Conservation (phyloP, 1,139 yeast species). For the Yamadazyma friedrichii region DNA sequence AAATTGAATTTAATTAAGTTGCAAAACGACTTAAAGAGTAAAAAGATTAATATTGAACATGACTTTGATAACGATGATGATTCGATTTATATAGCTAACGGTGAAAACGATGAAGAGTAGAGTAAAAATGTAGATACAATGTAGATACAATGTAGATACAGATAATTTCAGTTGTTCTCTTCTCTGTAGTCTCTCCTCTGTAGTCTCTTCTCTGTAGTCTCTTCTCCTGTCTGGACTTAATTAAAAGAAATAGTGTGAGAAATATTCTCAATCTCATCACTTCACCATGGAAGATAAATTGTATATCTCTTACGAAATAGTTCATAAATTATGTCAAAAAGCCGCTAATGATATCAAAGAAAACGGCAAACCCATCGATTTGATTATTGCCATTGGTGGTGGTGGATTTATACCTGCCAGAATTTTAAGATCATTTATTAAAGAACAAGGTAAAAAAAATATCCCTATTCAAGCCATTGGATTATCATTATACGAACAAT, state of each 20-base stretch:
- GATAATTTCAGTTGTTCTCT: not conserved
- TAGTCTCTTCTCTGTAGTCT: too few species aligned
- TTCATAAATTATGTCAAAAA: conserved; percentile 60
- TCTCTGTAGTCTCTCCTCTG: too few species aligned
- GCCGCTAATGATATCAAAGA: conserved; percentile 45
- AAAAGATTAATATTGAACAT: conserved; percentile 27
- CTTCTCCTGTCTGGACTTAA: too few species aligned
- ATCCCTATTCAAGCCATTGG: conserved; percentile 68
- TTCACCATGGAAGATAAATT: conserved; percentile 31
- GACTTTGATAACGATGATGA: conserved; percentile 18
- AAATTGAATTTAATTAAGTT: conserved; percentile 39
- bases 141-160: too few species aligned
- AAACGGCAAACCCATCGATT: conserved; percentile 49
- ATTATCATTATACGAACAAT: conserved; percentile 57
- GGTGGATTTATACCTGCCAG: conserved; percentile 72
- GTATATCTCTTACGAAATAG: conserved; percentile 60
- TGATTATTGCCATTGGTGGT: conserved; percentile 66
- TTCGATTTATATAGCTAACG: conserved; percentile 35
- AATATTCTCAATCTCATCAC: too few species aligned
- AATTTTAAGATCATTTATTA: conserved; percentile 59
- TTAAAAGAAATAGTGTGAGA: too few species aligned
- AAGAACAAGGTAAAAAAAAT: conserved; percentile 53
- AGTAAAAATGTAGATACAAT: too few species aligned
- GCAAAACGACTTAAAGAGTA: conserved; percentile 36
- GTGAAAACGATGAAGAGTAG: conserved; percentile 38